Conservation (phyloP, 805 yeast species). For the Yarrowia porcina region DNA sequence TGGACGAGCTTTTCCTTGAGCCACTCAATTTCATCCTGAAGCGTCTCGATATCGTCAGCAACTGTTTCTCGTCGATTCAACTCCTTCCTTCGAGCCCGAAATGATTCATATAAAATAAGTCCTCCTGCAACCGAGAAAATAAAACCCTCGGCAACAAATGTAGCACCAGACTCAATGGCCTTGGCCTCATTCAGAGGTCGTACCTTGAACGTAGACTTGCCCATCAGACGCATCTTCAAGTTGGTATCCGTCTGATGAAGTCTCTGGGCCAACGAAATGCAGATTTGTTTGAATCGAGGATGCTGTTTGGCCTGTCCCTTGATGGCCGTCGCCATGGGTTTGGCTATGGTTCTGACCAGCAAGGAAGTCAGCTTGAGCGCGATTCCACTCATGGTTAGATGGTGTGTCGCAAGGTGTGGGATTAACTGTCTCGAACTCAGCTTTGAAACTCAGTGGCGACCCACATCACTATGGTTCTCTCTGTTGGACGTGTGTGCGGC, state of each 20-base stretch:
- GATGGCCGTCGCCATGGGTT: constrained; percentile 69
- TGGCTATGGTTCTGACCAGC: constrained; percentile 69
- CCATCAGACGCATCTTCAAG: constrained; percentile 58
- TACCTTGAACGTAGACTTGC: constrained; percentile 50
- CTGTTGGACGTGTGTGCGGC: constrained; percentile 15
- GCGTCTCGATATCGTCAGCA: constrained; percentile 65
- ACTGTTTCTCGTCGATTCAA: constrained; percentile 57
- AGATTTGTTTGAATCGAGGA: constrained; percentile 55
- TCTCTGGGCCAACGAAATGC: constrained; percentile 69
- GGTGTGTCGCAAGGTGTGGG: not conserved
- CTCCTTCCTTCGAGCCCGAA: constrained; percentile 64
- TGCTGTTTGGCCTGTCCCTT: constrained; percentile 75
- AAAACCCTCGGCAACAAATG: constrained; percentile 69
- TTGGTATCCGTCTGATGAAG: constrained; percentile 63
- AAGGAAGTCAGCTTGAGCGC: constrained; percentile 72
- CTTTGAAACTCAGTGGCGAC: constrained; percentile 5
- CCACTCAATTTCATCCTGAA: constrained; percentile 68
- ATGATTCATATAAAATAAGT: constrained; percentile 66
- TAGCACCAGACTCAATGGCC: constrained; percentile 82
- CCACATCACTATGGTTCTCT: not conserved
- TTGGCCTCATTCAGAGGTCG: constrained; percentile 78
- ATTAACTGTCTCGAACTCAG: constrained; percentile 1
- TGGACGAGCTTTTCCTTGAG: constrained; percentile 42
- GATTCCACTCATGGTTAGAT: constrained; percentile 60
- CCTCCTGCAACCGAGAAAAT: constrained; percentile 79